Conservation (phyloP, 768 basidiomycete genomes). For the Pleurotus cornucopiae region DNA sequence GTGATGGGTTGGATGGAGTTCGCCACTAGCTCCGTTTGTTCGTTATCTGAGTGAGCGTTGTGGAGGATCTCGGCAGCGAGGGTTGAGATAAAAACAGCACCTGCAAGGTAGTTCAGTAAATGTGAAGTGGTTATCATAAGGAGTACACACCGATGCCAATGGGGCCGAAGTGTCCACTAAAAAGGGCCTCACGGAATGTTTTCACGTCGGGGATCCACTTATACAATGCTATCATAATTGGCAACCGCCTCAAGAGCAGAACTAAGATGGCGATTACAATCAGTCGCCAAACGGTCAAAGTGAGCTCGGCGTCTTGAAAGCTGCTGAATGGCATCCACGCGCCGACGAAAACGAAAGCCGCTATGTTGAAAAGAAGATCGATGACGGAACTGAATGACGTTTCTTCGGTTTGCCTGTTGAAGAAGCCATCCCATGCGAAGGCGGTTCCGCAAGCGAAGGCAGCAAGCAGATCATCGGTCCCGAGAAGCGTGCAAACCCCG, state of each 20-base stretch:
- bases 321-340: constrained; percentile 94
- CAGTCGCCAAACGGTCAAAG: constrained; percentile 80
- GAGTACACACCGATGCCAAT: constrained; percentile 59
- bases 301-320: constrained; percentile 63
- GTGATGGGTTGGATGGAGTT: constrained; percentile 88
- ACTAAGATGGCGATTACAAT: constrained; percentile 79
- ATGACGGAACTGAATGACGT: constrained; percentile 95
- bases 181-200: constrained; percentile 88
- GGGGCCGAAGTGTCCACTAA: constrained; percentile 94
- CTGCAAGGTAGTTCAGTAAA: constrained; percentile 26
- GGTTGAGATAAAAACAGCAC: constrained; percentile 92
- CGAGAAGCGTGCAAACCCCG: constrained; percentile 80
- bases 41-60: constrained; percentile 16
- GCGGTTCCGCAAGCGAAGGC: constrained; percentile 94
- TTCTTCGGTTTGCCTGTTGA: constrained; percentile 92
- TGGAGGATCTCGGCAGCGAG: constrained; percentile 67
- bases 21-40: constrained; percentile 62
- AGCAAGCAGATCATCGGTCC: constrained; percentile 91
- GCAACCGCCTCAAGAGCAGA: constrained; percentile 79
- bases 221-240: constrained; percentile 80
- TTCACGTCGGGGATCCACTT: constrained; percentile 96
- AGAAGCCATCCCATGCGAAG: constrained; percentile 96
- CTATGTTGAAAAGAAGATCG: constrained; percentile 92
- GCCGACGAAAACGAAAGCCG: constrained; percentile 93
- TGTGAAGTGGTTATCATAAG: no score